A percentile compares a stretch with the other conserved stretches of the same genome.
These are phyloP conservation scores for Reutealis trisperma DNA, from an alignment of 345 rosid species.

Conservation along the genomic window DNA sequence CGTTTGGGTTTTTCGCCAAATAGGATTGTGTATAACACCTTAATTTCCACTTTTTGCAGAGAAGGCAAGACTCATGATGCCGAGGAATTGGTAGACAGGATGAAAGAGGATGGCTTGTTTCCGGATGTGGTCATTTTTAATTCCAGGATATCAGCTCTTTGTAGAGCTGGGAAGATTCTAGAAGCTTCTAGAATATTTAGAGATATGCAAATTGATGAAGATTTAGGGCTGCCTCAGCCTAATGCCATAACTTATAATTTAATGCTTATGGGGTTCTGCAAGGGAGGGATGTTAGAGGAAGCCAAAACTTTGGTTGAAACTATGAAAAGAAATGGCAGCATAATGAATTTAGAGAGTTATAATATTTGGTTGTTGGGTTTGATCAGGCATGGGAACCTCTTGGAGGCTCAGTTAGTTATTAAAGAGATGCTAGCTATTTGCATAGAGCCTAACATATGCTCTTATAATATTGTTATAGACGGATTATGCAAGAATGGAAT, in stretches of 20 bases:
- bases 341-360: conserved; percentile 63
- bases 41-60: conserved; percentile 76
- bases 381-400: conserved; percentile 60
- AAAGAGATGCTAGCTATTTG: conserved; percentile 63
- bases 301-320: conserved; percentile 67
- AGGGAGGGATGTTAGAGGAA: conserved; percentile 79
- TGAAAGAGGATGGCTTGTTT: conserved; percentile 70
- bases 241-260: conserved; percentile 70
- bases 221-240: conserved; percentile 81
- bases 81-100: conserved; percentile 72
- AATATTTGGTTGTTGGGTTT: conserved; percentile 84
- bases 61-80: conserved; percentile 80
- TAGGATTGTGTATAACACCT: conserved; percentile 73
- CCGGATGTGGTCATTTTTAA: conserved; percentile 88
- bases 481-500: conserved; percentile 85
- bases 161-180: conserved; percentile 61
- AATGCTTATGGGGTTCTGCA: conserved; percentile 80
- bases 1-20: conserved; percentile 53
- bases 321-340: conserved; percentile 48
- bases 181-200: conserved; percentile 93
- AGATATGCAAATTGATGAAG: conserved; percentile 81
- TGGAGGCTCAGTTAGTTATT: conserved; percentile 70
- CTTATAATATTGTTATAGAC: conserved; percentile 76
- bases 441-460: conserved; percentile 60
- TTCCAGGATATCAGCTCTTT: conserved; percentile 85